A percentile compares a stretch with the other conserved stretches of the same genome.
Conservation (phyloP, 257 asterid species). For the Nicotiana otophora region DNA sequence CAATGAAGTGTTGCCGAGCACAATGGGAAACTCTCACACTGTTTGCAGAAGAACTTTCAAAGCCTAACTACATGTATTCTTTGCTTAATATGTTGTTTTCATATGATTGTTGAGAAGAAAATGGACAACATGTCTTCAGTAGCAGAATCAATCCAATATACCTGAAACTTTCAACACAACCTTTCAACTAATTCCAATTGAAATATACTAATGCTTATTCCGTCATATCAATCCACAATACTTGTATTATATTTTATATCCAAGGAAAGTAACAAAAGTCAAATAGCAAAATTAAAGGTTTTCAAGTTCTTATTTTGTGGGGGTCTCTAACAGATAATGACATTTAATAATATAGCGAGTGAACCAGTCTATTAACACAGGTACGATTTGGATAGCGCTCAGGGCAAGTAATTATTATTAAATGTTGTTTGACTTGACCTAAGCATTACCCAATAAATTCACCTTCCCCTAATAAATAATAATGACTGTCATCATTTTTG, state of each 20-base stretch:
- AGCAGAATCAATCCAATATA: background rate
- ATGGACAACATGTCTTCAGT: background rate
- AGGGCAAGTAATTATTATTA: background rate
- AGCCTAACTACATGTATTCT: background rate
- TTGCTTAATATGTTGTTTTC: slow-evolving; percentile 2
- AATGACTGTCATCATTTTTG: background rate
- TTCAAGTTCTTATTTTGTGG: background rate
- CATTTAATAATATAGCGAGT: background rate
- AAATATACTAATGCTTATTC: background rate
- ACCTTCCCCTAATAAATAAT: background rate
- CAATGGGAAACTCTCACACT: background rate
- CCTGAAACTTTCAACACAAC: background rate
- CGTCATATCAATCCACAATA: background rate
- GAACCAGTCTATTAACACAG: background rate
- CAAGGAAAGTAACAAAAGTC: background rate
- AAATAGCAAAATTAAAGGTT: background rate
- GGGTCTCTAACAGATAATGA: background rate
- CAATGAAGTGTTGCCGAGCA: background rate
- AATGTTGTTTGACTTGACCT: background rate
- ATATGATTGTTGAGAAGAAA: background rate
- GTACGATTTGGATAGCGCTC: background rate
- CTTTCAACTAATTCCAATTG: background rate
- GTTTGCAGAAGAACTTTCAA: background rate
- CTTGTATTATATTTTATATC: background rate
- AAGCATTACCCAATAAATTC: slow-evolving; percentile 1